Percentiles rank a stretch among this genome's conserved stretches.
Evolutionary conservation across 176 grass and related monocot species (phyloP).

Genomic region (Pharus latifolius): DNA sequence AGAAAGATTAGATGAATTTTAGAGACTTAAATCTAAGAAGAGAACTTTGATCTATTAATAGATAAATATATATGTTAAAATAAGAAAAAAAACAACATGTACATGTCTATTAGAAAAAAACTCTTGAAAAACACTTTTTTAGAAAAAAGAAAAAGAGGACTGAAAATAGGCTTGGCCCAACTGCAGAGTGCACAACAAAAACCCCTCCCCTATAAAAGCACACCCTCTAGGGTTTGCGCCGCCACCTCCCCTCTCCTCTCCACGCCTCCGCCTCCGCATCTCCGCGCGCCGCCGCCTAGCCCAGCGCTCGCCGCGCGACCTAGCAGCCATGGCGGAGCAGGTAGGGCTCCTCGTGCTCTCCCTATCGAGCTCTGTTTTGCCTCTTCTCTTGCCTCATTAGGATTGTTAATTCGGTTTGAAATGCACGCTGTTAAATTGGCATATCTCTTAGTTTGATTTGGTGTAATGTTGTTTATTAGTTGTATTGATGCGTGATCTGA

Average conservation of each 20-base stretch:
- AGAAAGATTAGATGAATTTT: no score
- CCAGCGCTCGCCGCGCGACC: not conserved
- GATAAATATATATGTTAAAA: no score
- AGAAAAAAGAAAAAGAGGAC: no score
- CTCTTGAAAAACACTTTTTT: no score
- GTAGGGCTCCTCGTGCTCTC: not conserved
- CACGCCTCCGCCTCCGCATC: not conserved
- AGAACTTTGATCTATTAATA: no score
- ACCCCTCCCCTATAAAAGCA: not conserved
- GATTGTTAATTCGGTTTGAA: no score
- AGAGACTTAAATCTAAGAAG: no score
- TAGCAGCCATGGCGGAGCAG: slow-evolving; percentile 35
- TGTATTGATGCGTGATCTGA: not conserved
- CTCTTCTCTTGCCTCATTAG: not conserved
- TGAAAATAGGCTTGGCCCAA: no score
- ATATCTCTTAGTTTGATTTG: not conserved
- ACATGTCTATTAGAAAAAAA: no score
- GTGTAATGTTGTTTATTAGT: not conserved
- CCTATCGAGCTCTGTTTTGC: not conserved
- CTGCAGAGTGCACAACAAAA: no score
- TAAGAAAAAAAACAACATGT: no score
- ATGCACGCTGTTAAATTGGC: not conserved
- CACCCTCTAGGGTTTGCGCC: not conserved
- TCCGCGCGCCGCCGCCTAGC: not conserved
- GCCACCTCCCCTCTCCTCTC: not conserved